Evolutionary conservation across 192 early-diverging fungal genomes (phyloP).

Genomic region (Dissophora ornata): DNA sequence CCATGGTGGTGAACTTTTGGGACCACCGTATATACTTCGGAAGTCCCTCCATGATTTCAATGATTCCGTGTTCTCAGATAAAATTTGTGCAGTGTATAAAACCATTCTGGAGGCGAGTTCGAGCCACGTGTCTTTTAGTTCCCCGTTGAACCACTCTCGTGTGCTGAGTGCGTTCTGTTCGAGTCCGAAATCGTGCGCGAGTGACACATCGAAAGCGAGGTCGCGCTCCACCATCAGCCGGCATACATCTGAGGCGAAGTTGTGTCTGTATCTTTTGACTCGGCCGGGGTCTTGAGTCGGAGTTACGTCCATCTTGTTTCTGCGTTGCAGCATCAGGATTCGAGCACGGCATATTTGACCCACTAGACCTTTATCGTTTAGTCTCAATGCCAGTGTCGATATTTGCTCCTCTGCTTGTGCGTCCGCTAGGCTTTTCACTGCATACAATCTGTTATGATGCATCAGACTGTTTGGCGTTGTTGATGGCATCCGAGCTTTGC

Average conservation of each 20-base stretch:
- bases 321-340: not conserved
- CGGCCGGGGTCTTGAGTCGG: not conserved
- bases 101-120: too few relatives aligned
- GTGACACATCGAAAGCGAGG: not conserved
- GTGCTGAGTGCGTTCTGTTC: too few relatives aligned
- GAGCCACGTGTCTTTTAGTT: too few relatives aligned
- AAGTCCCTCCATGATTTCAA: too few relatives aligned
- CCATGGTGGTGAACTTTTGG: too few relatives aligned
- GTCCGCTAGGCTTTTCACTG: slow-evolving; percentile 8
- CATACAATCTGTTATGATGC: slow-evolving; percentile 6
- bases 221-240: not conserved
- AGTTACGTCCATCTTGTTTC: not conserved
- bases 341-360: slow-evolving; percentile 6
- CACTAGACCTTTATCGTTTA: slow-evolving; percentile 18
- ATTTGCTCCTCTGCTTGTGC: slow-evolving; percentile 33
- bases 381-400: not conserved
- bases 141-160: too few relatives aligned
- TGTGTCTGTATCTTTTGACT: slow-evolving; percentile 7
- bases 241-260: slow-evolving; percentile 1
- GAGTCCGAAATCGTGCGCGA: too few relatives aligned
- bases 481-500: slow-evolving; percentile 8
- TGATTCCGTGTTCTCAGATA: too few relatives aligned
- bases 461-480: slow-evolving; percentile 30
- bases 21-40: too few relatives aligned
- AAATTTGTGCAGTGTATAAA: too few relatives aligned